Evolutionary conservation across 2,329 filamentous ascomycete genomes (phyloP), one percentile per base, ranked within the genome.

Genomic region (Fusarium vanettenii): DNA sequence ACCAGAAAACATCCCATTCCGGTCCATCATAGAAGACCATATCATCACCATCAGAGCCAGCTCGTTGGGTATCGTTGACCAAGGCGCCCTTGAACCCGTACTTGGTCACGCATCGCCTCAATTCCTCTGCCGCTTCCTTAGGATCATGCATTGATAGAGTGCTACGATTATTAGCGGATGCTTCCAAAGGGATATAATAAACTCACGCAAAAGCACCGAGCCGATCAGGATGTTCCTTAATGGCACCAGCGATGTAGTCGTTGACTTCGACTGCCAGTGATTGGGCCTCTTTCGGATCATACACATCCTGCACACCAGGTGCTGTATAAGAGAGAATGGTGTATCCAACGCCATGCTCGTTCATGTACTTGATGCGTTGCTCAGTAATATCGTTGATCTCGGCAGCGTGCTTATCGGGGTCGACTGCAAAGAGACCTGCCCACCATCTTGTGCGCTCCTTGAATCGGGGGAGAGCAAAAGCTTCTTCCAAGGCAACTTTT

Each of bases 11-110:
- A 73, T 91, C 89, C 85, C 88, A 93, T 69, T 89, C 86, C 0
- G 87, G 85, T 10, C 86, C 83, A 77, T 93, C 91, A 81, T 92
- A 93, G 82, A 92, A 92, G 79, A 92, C 83, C 84, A 90, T 88
- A 27, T 87, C 86, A 66, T 91, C 89, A 41, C 90, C 90, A 67
- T 91, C 88, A 0, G 82, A 72, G 4, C 89, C 90, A 18, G 89
- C 85, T 31, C 88, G 87, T 77, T 93, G 91, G 3, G 86, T 89
- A 78, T 92, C 89, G 76, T 91, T 91, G 55, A 93, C 86, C 6
- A 93, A 81, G 5, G 86, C 89, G 4, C 91, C 91, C 69, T 89
- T 87, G 83, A 92, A 92, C n/a, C 90, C 89, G 59, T 88, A 83
- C 69, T 90, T 80, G 2, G 82, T 87, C 6, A 92, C 87, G 61